phyloP scores from a whole-genome alignment of 345 rosid genomes.

The Linum usitatissimum region DNA sequence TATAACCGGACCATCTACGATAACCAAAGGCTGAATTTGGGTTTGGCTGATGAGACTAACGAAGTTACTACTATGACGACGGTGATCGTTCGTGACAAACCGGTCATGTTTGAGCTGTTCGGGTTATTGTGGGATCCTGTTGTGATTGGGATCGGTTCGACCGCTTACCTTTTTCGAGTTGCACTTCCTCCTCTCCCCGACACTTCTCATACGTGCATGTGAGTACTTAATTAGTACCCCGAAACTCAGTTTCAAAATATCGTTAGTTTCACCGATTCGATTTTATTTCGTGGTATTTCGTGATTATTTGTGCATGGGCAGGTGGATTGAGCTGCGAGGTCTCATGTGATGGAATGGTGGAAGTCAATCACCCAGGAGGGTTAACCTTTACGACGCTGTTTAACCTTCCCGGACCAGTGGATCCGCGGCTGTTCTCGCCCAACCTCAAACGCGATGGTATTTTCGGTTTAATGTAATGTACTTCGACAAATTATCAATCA shows the following conservation, averaged over 20 bases:
- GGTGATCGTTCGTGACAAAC: neutral
- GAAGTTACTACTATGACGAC: neutral
- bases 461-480: neutral
- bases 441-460: constrained; percentile 16
- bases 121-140: neutral
- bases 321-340: constrained; percentile 21
- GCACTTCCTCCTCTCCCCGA: neutral
- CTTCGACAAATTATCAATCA: no score
- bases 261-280: no score
- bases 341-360: constrained; percentile 11
- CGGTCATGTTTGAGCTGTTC: neutral
- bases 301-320: neutral
- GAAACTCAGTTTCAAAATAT: no score
- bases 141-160: neutral
- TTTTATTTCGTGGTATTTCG: neutral
- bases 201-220: neutral
- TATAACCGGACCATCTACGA: neutral
- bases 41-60: neutral
- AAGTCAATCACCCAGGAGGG: constrained; percentile 2
- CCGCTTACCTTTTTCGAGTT: neutral
- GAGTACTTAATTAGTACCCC: neutral
- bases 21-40: neutral
- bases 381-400: constrained; percentile 10
- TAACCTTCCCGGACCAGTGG: constrained; percentile 18
- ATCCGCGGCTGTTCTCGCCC: constrained; percentile 16